A percentile compares a stretch with the other conserved stretches of the same genome.
Conservation (phyloP, 306 rosid species). For the Casuarina glauca region DNA sequence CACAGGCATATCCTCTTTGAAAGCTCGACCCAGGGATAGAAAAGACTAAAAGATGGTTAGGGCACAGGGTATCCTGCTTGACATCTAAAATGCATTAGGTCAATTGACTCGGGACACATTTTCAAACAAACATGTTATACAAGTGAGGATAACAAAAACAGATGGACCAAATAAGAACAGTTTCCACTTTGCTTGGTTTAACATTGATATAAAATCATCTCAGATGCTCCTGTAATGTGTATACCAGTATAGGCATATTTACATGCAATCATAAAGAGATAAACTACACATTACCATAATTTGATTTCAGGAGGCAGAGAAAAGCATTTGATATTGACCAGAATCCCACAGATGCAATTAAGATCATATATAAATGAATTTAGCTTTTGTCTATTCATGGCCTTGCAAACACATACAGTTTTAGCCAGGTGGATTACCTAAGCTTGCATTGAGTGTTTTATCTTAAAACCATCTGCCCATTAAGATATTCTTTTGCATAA, state of each 20-base stretch:
- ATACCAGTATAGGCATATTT: background rate
- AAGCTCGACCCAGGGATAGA: background rate
- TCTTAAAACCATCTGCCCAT: background rate
- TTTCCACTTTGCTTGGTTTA: background rate
- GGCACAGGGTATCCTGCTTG: background rate
- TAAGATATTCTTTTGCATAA: background rate
- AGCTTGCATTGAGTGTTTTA: background rate
- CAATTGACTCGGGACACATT: background rate
- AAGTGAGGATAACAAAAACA: background rate
- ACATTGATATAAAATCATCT: background rate
- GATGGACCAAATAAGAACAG: background rate
- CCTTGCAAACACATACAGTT: background rate
- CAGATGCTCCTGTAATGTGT: background rate
- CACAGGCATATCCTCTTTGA: background rate
- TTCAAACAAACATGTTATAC: background rate
- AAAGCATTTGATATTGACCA: background rate
- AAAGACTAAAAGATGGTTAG: background rate
- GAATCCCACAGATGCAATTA: background rate
- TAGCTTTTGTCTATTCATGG: background rate
- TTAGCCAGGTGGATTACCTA: background rate
- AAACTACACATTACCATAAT: background rate
- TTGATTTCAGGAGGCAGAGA: background rate
- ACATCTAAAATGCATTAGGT: background rate
- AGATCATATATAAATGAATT: background rate
- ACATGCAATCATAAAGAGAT: background rate